Evolutionary conservation across 192 early-diverging fungal genomes (phyloP), one percentile per base, ranked within the genome.

Genomic region (Rhizoclosmatium globosum): DNA sequence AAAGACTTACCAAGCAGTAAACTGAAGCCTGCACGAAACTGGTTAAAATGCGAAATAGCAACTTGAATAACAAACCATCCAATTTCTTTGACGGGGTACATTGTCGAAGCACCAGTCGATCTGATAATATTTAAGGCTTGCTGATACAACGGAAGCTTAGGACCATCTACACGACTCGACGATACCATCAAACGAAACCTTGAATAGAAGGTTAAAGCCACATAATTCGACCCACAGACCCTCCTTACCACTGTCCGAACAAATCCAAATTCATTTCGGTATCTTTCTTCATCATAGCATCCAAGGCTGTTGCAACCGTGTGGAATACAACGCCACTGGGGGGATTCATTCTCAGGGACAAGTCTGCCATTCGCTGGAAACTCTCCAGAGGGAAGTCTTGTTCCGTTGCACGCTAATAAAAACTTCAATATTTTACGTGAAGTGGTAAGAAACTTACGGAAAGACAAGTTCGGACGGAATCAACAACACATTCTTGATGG

Each of bases 181-280:
- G 74, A 76, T 46, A 76, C 64, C 74, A 76, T 76, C 47, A 76
- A 45, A 21, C 74, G 60, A 9, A 76, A 76, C 74, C 74, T 76
- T 17, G 11, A 2, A n/a, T 57, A 71, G 19, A 15, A 62, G 42
- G 11, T 19, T 68, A 3, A 45, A 13, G 39, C 45, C 43, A 56
- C 9, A 56, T n/a, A 56, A 68, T 19, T 2, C 17, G 45, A 68
- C 19, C 2, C 17, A 31, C 17, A 9, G 61, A 64, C 6, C 13
- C 11, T 15, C 15, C 74, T 31, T 3, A 76, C 74, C 74, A 76
- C 48, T 76, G 45, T 1, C 44, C 64, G n/a, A 76, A 76, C n/a
- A 66, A 45, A 23, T 66, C 15, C 38, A 76, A 46, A 31, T 76
- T 66, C 21, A 76, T 38, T 9, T 76, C 62, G 2, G 21, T 43